Evolutionary conservation across 1,139 yeast species (phyloP).

Genomic region (Geotrichum cucujoidarum): DNA sequence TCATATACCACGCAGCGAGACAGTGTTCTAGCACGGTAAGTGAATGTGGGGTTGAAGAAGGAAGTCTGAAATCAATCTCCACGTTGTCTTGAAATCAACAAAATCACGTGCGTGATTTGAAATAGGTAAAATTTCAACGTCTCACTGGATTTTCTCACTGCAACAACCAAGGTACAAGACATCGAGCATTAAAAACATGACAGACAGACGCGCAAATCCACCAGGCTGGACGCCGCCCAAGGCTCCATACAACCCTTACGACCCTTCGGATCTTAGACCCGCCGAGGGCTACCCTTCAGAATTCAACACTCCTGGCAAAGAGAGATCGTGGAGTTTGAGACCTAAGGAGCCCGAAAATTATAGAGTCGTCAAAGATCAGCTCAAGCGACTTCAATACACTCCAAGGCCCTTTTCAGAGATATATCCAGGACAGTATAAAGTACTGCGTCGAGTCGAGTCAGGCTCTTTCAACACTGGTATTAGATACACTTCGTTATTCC

Average conservation of each 20-base stretch:
- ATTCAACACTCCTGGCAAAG: slow-evolving; percentile 40
- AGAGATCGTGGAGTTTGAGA: slow-evolving; percentile 48
- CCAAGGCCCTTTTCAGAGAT: slow-evolving; percentile 71
- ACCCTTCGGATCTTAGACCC: slow-evolving; percentile 70
- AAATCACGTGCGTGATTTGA: not conserved
- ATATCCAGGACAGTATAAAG: slow-evolving; percentile 77
- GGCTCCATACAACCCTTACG: slow-evolving; percentile 84
- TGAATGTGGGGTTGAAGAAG: no score
- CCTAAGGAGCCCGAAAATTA: slow-evolving; percentile 69
- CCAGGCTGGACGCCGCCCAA: slow-evolving; percentile 78
- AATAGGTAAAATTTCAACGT: not conserved
- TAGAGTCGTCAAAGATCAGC: slow-evolving; percentile 63
- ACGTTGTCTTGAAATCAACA: not conserved
- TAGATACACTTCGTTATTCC: slow-evolving; percentile 25
- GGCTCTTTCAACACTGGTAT: slow-evolving; percentile 50
- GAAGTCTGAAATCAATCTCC: no score
- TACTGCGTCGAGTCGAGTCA: slow-evolving; percentile 56
- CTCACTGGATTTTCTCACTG: not conserved
- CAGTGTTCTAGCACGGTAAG: not conserved
- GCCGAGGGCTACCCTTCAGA: slow-evolving; percentile 85
- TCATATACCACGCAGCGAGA: not conserved
- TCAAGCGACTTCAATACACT: slow-evolving; percentile 67
- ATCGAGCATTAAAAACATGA: slow-evolving; percentile 2
- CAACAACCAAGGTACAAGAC: no score
- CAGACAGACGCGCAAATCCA: slow-evolving; percentile 65